Evolutionary conservation across 139 green algal genomes (phyloP).

Genomic region (Coccomyxa sp.): DNA sequence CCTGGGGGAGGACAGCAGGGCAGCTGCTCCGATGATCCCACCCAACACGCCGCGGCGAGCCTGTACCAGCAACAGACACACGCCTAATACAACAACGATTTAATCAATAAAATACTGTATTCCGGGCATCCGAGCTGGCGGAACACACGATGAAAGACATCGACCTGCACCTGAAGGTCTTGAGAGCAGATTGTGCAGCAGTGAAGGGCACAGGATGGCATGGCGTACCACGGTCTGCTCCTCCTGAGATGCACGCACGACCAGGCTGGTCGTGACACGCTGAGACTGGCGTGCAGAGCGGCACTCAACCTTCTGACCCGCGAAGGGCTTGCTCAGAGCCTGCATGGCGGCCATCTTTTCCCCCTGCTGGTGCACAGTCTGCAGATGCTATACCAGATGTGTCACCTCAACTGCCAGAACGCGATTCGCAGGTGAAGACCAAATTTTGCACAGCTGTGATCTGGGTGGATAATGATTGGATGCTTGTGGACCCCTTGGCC

Average conservation of each 20-base stretch:
- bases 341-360: no score
- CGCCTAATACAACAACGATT: background rate
- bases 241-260: background rate
- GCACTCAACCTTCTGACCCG: no score
- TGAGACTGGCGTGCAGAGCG: no score
- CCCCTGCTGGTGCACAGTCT: no score
- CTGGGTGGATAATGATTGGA: no score
- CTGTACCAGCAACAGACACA: background rate
- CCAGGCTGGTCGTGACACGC: no score
- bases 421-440: no score
- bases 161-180: background rate
- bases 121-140: background rate
- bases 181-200: background rate
- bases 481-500: no score
- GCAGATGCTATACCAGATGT: no score
- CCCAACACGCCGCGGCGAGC: background rate
- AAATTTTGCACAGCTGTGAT: no score
- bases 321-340: no score
- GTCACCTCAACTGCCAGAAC: no score
- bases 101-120: background rate
- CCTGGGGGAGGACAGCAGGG: constrained; percentile 39
- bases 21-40: constrained; percentile 53
- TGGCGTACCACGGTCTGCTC: background rate
- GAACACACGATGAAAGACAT: background rate
- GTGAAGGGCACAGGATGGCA: background rate